These are phyloP conservation scores for Triglochin maritima DNA, from an alignment of 106 monocot genomes.

Conservation along the genomic window DNA sequence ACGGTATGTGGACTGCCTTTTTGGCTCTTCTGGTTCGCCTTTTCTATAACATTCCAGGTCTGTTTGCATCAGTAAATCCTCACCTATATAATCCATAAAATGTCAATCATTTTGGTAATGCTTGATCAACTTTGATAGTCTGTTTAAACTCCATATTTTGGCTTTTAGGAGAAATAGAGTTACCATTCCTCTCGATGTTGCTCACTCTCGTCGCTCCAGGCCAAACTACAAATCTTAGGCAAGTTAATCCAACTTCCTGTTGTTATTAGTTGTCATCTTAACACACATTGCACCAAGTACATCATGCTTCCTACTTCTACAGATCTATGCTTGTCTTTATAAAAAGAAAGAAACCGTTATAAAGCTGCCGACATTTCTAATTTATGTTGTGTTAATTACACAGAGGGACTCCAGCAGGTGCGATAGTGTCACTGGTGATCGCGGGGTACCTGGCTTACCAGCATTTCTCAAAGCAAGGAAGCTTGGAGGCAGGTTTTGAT, in stretches of 20 bases:
- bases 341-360: too few relatives aligned
- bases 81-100: too few relatives aligned
- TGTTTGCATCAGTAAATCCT: background rate
- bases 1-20: slow-evolving; percentile 6
- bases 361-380: too few relatives aligned
- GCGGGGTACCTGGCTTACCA: slow-evolving; percentile 56
- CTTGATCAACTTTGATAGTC: too few relatives aligned
- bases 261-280: background rate
- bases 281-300: background rate
- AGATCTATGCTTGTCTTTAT: too few relatives aligned
- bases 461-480: slow-evolving; percentile 49
- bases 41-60: slow-evolving; percentile 4
- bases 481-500: slow-evolving; percentile 46
- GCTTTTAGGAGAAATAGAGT: slow-evolving; percentile 7
- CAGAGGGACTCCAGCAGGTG: slow-evolving; percentile 62
- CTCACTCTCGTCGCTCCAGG: slow-evolving; percentile 1
- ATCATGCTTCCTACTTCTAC: too few relatives aligned
- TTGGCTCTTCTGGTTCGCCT: slow-evolving; percentile 12
- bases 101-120: too few relatives aligned
- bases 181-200: slow-evolving; percentile 7
- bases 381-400: background rate
- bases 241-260: background rate
- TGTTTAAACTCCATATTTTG: background rate
- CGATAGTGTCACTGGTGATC: slow-evolving; percentile 40
- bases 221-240: slow-evolving; percentile 12